phyloP scores from a whole-genome alignment of 1,139 yeast genomes.

The Saccharomyces hybrid region DNA sequence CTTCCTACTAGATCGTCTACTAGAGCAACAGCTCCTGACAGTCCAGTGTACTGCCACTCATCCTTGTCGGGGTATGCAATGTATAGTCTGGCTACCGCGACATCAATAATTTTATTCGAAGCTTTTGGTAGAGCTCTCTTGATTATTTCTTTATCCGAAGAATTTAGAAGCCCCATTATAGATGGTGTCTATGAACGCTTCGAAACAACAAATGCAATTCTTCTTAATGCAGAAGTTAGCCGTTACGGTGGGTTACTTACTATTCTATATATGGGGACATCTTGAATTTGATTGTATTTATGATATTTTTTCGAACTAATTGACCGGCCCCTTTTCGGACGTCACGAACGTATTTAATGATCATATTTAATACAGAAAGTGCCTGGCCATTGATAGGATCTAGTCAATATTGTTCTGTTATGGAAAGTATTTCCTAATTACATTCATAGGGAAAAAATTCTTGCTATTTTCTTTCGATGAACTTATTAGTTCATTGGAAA shows the following conservation, averaged over 20 bases:
- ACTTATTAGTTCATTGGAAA: too few species aligned
- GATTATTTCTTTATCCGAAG: constrained; percentile 77
- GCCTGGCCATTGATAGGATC: not conserved
- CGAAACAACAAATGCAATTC: not conserved
- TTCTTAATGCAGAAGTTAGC: not conserved
- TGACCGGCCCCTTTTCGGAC: not conserved
- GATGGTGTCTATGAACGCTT: not conserved
- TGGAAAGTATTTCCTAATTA: too few species aligned
- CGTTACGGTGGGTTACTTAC: not conserved
- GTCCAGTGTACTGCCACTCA: constrained; percentile 81
- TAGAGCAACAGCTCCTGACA: constrained; percentile 76
- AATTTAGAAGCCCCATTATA: constrained; percentile 51
- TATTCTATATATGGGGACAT: not conserved
- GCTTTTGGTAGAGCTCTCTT: constrained; percentile 85
- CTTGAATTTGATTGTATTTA: not conserved
- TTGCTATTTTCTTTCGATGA: too few species aligned
- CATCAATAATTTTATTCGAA: constrained; percentile 79
- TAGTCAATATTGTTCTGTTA: too few species aligned
- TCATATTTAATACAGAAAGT: not conserved
- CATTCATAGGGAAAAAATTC: too few species aligned
- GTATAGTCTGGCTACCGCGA: constrained; percentile 82
- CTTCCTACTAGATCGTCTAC: constrained; percentile 94
- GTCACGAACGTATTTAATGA: not conserved
- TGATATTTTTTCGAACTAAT: not conserved
- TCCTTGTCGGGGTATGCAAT: constrained; percentile 80